Evolutionary conservation across 2,329 filamentous ascomycete genomes (phyloP), one percentile per base, ranked within the genome.

Genomic region (Cladosporium cucumerinum): DNA sequence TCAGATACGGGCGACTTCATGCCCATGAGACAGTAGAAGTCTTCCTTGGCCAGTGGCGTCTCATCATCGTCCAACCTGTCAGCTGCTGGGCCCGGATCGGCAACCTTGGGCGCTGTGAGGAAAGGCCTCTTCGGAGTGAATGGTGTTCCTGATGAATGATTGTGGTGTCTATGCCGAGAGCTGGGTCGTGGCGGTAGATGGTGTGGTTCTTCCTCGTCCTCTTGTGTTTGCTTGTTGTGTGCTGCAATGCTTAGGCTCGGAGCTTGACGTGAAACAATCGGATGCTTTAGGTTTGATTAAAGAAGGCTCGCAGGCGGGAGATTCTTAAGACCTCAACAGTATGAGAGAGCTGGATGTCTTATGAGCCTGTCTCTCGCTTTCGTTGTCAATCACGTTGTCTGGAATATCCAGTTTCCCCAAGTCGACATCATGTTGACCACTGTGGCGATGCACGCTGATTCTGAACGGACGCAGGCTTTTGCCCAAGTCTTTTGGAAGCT

Each of bases 21-120:
- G 21, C 74, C 74, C 39, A 75, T 74, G 3, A 75, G 68, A 28
- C 70, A 68, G 66, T 72, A 74, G 67, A 76, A 72, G 34, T 73
- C 67, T 14, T 66, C 63, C 34, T 67, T 63, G 3, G 58, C 25
- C 16, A 75, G 66, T 5, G 70, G 73, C 7, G 61, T 67, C n/a
- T 51, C 58, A 57, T 72, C 65, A 30, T 72, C 67, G 61, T 69
- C 69, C 4, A 72, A 62, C 5, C 72, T 68, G 32, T 66, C 67
- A 25, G 69, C 68, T 18, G 72, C 70, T 12, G 70, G 71, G 48
- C 74, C 72, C 39, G 68, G 69, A 61, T 73, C 72, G 25, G 64
- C 64, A 18, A 72, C 65, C 49, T 68, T 67, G 4, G 66, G 68
- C 18, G 63, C 66, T 1, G 52, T 58, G 23, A 59, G 55, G 48